These are phyloP conservation scores for Cytospora schulzeri DNA, from an alignment of 2,329 filamentous ascomycete genomes.

Conservation along the genomic window DNA sequence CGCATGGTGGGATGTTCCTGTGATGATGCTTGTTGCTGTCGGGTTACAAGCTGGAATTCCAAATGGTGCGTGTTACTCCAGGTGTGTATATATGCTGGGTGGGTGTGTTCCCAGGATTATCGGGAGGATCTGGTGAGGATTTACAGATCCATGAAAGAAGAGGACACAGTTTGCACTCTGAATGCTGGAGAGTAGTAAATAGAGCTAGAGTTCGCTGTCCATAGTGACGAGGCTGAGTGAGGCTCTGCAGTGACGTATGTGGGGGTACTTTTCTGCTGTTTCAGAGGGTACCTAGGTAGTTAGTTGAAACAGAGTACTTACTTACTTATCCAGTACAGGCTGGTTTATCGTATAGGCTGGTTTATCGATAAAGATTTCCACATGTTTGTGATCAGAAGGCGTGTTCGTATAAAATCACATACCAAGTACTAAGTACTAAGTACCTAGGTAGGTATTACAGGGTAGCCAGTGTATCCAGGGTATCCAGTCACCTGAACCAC, in stretches of 20 bases:
- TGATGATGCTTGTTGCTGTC: too few species aligned
- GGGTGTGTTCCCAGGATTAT: background rate
- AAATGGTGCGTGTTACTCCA: too few species aligned
- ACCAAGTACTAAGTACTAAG: background rate
- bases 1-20: background rate
- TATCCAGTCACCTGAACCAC: too few species aligned
- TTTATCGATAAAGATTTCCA: background rate
- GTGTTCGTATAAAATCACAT: too few species aligned
- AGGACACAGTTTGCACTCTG: background rate
- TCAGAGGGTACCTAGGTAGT: too few species aligned
- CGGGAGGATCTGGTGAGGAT: background rate
- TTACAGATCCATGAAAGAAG: too few species aligned
- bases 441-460: too few species aligned
- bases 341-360: background rate
- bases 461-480: too few species aligned
- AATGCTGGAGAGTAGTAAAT: background rate
- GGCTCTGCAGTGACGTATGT: constrained; percentile 18
- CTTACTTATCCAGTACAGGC: too few species aligned
- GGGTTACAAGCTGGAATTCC: too few species aligned
- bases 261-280: too few species aligned
- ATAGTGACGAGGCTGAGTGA: constrained; percentile 29
- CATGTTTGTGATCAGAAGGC: background rate
- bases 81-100: background rate
- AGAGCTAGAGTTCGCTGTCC: too few species aligned
- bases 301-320: background rate